These are phyloP conservation scores for Pachysandra terminalis DNA, from an alignment of 164 flowering plant species.

Conservation along the genomic window DNA sequence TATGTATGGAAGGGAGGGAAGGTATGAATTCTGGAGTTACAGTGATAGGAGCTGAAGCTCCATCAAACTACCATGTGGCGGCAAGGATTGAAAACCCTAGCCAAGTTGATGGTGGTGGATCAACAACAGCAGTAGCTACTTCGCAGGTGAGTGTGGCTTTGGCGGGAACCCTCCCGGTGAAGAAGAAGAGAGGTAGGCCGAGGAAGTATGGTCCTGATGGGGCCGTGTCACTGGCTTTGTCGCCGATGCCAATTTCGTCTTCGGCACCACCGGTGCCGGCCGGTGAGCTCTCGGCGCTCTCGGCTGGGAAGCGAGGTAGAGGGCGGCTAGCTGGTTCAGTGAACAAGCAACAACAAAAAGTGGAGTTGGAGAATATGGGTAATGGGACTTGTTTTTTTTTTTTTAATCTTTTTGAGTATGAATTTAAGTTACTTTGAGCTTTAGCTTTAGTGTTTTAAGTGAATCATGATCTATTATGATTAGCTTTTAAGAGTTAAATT, in stretches of 20 bases:
- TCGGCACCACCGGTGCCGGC: constrained; percentile 63
- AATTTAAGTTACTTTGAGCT: not conserved
- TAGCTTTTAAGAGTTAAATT: not conserved
- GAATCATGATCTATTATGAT: not conserved
- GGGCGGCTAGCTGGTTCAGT: constrained; percentile 54
- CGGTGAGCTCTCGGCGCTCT: constrained; percentile 64
- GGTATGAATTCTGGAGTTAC: constrained; percentile 34
- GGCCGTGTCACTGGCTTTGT: constrained; percentile 43
- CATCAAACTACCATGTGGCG: constrained; percentile 63
- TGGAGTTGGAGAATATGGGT: constrained; percentile 55
- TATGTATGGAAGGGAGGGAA: constrained; percentile 43
- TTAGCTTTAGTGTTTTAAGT: not conserved
- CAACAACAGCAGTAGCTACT: constrained; percentile 27
- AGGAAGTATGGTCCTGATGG: constrained; percentile 85
- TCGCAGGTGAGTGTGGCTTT: constrained; percentile 12
- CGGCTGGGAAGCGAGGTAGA: constrained; percentile 59
- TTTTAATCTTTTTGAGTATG: constrained; percentile 1
- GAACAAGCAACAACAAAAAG: constrained; percentile 42
- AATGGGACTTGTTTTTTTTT: constrained; percentile 4
- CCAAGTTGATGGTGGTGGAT: constrained; percentile 36
- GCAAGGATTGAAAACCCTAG: constrained; percentile 59
- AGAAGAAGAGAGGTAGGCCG: constrained; percentile 97
- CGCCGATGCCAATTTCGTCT: constrained; percentile 86
- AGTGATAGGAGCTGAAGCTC: constrained; percentile 42
- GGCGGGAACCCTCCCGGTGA: not conserved